Base-by-base conservation (phyloP, 352 stramenopile species). In the Phytophthora melonis region DNA sequence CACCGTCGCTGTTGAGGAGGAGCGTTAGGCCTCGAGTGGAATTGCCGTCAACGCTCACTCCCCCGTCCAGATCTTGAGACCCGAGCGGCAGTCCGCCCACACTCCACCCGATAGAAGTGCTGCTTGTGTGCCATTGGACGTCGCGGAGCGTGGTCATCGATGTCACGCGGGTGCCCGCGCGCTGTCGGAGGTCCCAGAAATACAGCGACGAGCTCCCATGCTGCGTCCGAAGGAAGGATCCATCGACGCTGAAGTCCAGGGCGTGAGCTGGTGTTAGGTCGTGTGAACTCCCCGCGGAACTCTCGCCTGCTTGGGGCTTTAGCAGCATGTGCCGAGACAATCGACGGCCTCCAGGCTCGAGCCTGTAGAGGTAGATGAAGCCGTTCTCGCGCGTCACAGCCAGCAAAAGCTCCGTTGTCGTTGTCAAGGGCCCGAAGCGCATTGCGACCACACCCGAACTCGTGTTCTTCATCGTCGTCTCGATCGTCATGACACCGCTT, bases 171-270 rank as follows among this genome's bases (percentile, higher is more conserved):
- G 76, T 81, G 3, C 79, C 83, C 6, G 81, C 83, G 10, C 77
- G 80, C 23, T 82, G 69, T 0, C 68, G 76, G 1, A 95, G 75
- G 23, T 93, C 82, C 87, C 89, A 95, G 41, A 93, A 92, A 10
- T 78, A 70, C 1, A 90, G 63, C 13, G 56, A 59, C 0, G 64
- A 57, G 1, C 30, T 45, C 1, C 78, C 73, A 25, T 93, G 83
- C 43, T 92, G 81, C 5, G 64, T 89, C 70, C 89, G 84, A 5
- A 95, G 74, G 47, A 89, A 89, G 13, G 52, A 65, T 0, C 84
- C 81, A 32, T 94, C 87, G 19, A 81, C 49, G 19, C 81, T 94
- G 55, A 94, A 95, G 55, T 95, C 89, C 1, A 95, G 57, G 5
- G 85, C 84, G 11, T 62, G 56, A 1, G 80, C 83, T 0, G 67